phyloP scores from a whole-genome alignment of 805 yeast genomes.

The Peterozyma xylosa region DNA sequence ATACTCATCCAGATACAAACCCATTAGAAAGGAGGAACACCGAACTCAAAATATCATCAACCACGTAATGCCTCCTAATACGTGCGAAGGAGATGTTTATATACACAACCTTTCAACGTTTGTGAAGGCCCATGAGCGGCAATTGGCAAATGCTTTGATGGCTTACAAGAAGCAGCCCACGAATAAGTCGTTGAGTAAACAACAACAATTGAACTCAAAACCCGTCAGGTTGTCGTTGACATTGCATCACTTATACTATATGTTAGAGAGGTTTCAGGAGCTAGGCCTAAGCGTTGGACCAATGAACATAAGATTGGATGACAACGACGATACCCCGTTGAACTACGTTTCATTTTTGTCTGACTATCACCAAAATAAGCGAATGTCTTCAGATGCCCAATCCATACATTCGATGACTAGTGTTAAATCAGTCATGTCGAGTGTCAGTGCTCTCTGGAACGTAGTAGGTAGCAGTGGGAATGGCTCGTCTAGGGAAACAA shows the following conservation, averaged over 20 bases:
- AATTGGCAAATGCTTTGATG: slow-evolving; percentile 49
- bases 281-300: slow-evolving; percentile 50
- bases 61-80: slow-evolving; percentile 7
- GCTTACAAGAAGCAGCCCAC: slow-evolving; percentile 35
- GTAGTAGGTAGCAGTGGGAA: slow-evolving; percentile 15
- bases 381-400: slow-evolving; percentile 23
- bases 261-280: slow-evolving; percentile 49
- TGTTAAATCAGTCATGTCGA: slow-evolving; percentile 44
- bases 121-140: slow-evolving; percentile 48
- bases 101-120: slow-evolving; percentile 46
- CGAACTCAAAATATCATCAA: not conserved
- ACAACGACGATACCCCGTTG: slow-evolving; percentile 40
- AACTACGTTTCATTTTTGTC: slow-evolving; percentile 52
- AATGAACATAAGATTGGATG: slow-evolving; percentile 50
- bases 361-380: slow-evolving; percentile 33
- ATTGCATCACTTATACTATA: slow-evolving; percentile 55
- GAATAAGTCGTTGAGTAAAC: slow-evolving; percentile 4
- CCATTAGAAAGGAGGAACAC: not conserved
- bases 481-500: slow-evolving; percentile 27
- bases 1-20: not conserved
- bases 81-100: slow-evolving; percentile 51
- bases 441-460: slow-evolving; percentile 34
- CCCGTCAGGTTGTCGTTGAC: slow-evolving; percentile 53
- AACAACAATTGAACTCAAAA: slow-evolving; percentile 21
- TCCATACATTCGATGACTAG: slow-evolving; percentile 55